Base-by-base conservation (phyloP, 2,329 filamentous ascomycete species). In the Fusarium ramigenum region DNA sequence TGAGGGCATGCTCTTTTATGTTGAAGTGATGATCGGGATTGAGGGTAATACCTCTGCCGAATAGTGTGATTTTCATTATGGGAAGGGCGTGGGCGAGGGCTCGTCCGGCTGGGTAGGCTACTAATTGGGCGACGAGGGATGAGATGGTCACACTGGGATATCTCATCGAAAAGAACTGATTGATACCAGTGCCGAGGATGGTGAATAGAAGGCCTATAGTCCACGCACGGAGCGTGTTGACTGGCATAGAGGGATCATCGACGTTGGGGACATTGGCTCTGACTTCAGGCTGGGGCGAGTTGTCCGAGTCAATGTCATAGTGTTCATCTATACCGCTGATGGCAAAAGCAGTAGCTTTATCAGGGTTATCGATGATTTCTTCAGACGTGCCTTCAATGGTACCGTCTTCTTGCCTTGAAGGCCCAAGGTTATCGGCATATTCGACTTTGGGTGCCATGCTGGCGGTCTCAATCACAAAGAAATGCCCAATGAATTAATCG, bases 1-100 rank as follows among this genome's bases (percentile, higher is more conserved):
- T 25, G 2, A 63, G 53, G 0, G 54, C 28, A 2, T 63, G 60
- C 2, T 63, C 60, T 9, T 63, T 63, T 1, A 60, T 63, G 9
- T 63, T 63, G 5, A 63, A 60, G 16, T 63, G 36, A 40, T 63
- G 60, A n/a, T 63, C 60, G 1, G 60, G 60, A 1, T 63, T 63
- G 1, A 60, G 60, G 0, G 43, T 36, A 18, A 63, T 36, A 28
- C 47, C 36, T 4, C 15, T 28, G 0, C 54, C 43, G 9, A 63
- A 36, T 0, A 63, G 0, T 6, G 7, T 60, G 7, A 60, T 10
- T 12, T 4, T 21, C 42, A 63, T 63, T 0, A 63, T 60, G 2
- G 60, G 60, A 0, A 63, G 34, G 1, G 18, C 12, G 0, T 63
- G 42, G 1, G 60, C 60, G 1, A 63, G n/a, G 15, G n/a, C 53